Evolutionary conservation across 2,329 filamentous ascomycete genomes (phyloP), one percentile per base, ranked within the genome.

Genomic region (Colletotrichum liriopes): DNA sequence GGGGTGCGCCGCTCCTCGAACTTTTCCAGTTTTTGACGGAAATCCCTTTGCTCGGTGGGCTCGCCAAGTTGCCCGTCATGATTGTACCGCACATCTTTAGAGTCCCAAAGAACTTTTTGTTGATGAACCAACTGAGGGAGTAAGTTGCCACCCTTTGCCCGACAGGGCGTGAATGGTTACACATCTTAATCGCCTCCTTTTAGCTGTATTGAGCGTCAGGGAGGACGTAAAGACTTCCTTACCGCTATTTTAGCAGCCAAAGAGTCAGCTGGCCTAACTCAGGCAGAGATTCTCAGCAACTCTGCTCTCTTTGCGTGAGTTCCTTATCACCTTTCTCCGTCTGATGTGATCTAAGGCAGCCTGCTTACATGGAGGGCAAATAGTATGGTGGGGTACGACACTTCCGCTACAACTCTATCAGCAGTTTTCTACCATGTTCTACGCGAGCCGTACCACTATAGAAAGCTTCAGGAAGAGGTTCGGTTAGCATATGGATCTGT

Each of bases 371-470:
- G n/a, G n/a, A n/a, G n/a, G n/a, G n/a, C n/a, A 12, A 35, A 63
- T 16, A 70, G 67, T 20, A 70, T 70, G 67, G 67, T 58, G 16
- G 67, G 67, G 1, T 70, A 70, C 9, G 67, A 70, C 3, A 70
- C 52, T 16, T 52, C 52, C 0, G 52, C 52, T 6, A 54, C 54
- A 26, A 70, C 67, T n/a, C 45, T 70, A 16, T 70, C 67, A 0
- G 67, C 67, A n/a, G 35, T 70, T 8, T 70, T 70, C 41, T 70
- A 65, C 43, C 67, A 70, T 5, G 35, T 70, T 5, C 61, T 70
- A 0, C 54, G 52, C 8, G 54, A 65, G 3, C 67, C 67, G 3
- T 16, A 32, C 26, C 43, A 52, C 5, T 70, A 70, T 45, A 43
- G 39, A n/a, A 32, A 49, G 37, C 11, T 70, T 6, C 67, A 65